Evolutionary conservation across 768 basidiomycete species (phyloP), one percentile per base, ranked within the genome.

Genomic region (Suillus clintonianus): DNA sequence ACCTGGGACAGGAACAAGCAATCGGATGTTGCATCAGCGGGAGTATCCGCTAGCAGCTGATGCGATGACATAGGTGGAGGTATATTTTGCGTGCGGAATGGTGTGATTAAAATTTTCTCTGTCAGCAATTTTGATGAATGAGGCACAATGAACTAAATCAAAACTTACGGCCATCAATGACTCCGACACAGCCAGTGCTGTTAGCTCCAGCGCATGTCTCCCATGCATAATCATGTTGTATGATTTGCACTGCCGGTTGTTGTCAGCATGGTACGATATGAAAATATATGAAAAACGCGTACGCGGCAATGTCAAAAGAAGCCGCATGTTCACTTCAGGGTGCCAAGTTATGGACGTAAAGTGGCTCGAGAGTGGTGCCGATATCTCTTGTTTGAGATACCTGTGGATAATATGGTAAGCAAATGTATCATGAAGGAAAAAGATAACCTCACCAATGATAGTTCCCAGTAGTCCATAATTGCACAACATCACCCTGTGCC

Each of bases 11-110:
- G 36, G 59, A 34, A 30, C 51, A 61, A 42, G 22, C 27, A 11
- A 7, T 32, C 17, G 17, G 8, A 43, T 54, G 42, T 1, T 11
- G 54, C 41, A 58, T 64, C 19, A 62, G 61, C 13, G 32, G 67
- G 53, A 11, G 64, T 47, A 14, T 72, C 55, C 60, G 76, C 22
- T 72, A 77, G 53, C 58, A 86, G 77, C 45, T 76, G 76, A 67
- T 83, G 81, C 1, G 94, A 89, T 1, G 89, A 92, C 94, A 97
- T 96, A 0, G 97, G 97, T n/a, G 97, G 97, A n/a, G 97, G 97
- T 5, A 97, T 85, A 71, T 97, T 98, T 77, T 97, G 93, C 0
- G 87, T 85, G 45, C 95, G 86, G 83, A 99, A 99, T 17, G 97
- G 92, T 2, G 97, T 99, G 45, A 99, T 79, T 4, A 96, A 85